A percentile compares a stretch with the other conserved stretches of the same genome.
phyloP scores from a whole-genome alignment of 2,329 filamentous ascomycete genomes.

The Tolypocladium album region DNA sequence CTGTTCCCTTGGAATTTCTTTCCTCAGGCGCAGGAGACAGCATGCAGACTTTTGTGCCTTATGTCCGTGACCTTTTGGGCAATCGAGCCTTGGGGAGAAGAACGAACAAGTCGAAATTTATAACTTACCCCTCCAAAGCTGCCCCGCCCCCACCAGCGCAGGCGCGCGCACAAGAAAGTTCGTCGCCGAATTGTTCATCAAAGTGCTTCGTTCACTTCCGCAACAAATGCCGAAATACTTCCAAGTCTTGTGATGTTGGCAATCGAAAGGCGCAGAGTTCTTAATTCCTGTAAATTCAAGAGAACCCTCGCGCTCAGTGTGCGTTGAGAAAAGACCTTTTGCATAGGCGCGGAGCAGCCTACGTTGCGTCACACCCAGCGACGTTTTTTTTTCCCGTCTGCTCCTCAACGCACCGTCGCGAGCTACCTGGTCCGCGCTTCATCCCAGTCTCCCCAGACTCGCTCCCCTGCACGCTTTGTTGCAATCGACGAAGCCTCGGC shows the following conservation, averaged over 20 bases:
- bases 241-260: not conserved
- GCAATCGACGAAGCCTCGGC: not conserved
- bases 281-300: too few species aligned
- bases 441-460: not conserved
- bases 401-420: not conserved
- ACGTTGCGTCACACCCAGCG: not conserved
- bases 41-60: too few species aligned
- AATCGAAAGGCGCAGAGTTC: too few species aligned
- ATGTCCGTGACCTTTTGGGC: too few species aligned
- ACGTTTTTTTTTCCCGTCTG: not conserved
- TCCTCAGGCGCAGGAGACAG: too few species aligned
- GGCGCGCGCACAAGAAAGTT: not conserved
- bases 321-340: not conserved
- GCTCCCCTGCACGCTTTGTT: not conserved
- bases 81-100: too few species aligned
- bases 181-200: not conserved
- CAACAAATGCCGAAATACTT: not conserved
- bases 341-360: not conserved
- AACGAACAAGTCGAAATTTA: not conserved
- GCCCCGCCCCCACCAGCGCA: constrained; percentile 1
- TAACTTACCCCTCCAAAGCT: not conserved
- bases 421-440: not conserved
- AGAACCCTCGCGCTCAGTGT: not conserved
- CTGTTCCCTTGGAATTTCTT: too few species aligned
- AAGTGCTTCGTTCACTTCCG: not conserved